These are phyloP conservation scores for Lyophyllum semitale DNA, from an alignment of 768 basidiomycete species.

Conservation along the genomic window DNA sequence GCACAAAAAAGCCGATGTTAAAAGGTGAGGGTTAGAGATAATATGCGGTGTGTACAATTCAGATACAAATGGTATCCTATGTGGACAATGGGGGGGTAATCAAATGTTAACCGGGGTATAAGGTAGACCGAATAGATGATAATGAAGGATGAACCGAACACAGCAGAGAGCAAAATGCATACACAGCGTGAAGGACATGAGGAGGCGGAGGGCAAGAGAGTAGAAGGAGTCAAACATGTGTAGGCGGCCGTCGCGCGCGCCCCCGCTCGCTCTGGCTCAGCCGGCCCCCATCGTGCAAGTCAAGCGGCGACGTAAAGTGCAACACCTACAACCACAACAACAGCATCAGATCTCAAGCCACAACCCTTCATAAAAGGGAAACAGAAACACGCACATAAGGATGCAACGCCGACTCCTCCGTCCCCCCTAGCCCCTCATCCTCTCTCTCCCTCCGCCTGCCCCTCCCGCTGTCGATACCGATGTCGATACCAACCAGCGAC, in stretches of 20 bases:
- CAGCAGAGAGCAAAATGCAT: not conserved
- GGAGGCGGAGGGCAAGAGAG: not conserved
- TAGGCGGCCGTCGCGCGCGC: not conserved
- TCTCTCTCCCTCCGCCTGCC: conserved; percentile 12
- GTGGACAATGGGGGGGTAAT: not conserved
- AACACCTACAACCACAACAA: conserved; percentile 31
- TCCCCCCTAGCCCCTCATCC: conserved; percentile 3
- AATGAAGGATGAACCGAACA: not conserved
- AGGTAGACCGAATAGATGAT: not conserved
- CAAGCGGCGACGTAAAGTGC: conserved; percentile 47
- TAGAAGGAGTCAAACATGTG: not conserved
- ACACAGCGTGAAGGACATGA: not conserved
- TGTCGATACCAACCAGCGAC: not conserved
- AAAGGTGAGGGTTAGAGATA: not conserved
- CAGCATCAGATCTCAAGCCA: not conserved
- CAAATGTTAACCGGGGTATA: conserved; percentile 1
- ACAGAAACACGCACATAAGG: conserved; percentile 14
- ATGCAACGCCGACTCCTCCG: conserved; percentile 13
- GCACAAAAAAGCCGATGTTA: not conserved
- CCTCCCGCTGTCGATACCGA: conserved; percentile 1
- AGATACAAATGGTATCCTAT: not conserved
- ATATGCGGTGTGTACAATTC: not conserved
- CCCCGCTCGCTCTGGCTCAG: not conserved
- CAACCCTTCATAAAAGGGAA: not conserved
- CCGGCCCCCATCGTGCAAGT: conserved; percentile 23